Evolutionary conservation across 495 filamentous ascomycete genomes (phyloP).

Genomic region (Aspergillus funiculosus): DNA sequence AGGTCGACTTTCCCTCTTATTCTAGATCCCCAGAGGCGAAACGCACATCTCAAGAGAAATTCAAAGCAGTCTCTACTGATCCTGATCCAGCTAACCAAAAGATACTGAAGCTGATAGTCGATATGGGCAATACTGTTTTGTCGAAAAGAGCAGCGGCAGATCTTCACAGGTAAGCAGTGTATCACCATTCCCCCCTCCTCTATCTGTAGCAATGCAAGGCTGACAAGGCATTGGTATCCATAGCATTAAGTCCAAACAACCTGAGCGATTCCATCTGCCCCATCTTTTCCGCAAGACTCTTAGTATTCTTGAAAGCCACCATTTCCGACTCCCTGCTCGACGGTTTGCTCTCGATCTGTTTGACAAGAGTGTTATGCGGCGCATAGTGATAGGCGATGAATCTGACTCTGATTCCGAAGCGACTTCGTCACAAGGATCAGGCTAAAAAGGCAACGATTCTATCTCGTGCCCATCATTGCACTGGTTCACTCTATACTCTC

Average conservation of each 20-base stretch:
- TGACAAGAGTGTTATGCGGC: conserved; percentile 77
- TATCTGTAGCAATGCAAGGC: no score
- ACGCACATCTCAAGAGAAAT: conserved; percentile 35
- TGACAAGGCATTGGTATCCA: conserved; percentile 14
- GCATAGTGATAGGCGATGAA: conserved; percentile 68
- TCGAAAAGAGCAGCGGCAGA: conserved; percentile 71
- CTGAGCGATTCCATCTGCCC: conserved; percentile 66
- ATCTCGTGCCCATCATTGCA: no score
- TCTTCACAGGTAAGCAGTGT: conserved; percentile 49
- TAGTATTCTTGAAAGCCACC: conserved; percentile 78
- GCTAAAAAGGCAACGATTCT: no score
- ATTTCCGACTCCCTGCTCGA: conserved; percentile 77
- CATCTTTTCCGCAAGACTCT: conserved; percentile 79
- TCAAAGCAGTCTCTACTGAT: conserved; percentile 50
- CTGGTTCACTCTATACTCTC: no score
- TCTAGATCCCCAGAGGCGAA: conserved; percentile 28
- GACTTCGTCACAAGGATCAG: conserved; percentile 24
- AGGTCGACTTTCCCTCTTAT: conserved; percentile 38
- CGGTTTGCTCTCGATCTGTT: conserved; percentile 90
- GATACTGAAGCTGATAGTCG: conserved; percentile 72
- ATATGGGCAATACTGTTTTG: conserved; percentile 83
- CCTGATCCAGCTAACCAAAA: conserved; percentile 62
- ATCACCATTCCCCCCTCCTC: background rate
- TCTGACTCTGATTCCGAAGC: conserved; percentile 40
- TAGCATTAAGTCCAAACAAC: conserved; percentile 61